A percentile compares a stretch with the other conserved stretches of the same genome.
Conservation (phyloP, 139 green algal species). For the Picochlorum sp. region DNA sequence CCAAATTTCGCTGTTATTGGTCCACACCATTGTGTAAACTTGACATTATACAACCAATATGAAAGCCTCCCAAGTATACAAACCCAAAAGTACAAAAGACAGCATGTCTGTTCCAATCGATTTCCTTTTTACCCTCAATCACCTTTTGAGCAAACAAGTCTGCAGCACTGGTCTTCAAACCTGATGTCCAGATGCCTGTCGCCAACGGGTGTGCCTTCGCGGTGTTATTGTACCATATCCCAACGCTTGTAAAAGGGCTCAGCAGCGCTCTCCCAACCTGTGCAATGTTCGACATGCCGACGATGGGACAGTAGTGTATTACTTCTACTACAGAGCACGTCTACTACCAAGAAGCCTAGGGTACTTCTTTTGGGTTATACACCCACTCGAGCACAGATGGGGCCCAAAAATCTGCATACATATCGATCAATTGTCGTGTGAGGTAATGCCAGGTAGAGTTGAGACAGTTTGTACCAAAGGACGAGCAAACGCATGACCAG, state of each 20-base stretch:
- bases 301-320: too few species aligned
- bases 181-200: conserved; percentile 70
- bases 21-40: conserved; percentile 64
- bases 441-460: too few species aligned
- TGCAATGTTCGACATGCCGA: conserved; percentile 17
- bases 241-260: conserved; percentile 35
- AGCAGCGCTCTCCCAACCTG: conserved; percentile 23
- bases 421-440: too few species aligned
- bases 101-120: conserved; percentile 68
- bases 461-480: too few species aligned
- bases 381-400: too few species aligned
- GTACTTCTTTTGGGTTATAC: too few species aligned
- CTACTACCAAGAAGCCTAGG: too few species aligned
- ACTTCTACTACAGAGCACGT: too few species aligned
- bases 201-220: conserved; percentile 48
- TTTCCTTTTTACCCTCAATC: conserved; percentile 57
- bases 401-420: too few species aligned
- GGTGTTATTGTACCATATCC: conserved; percentile 43
- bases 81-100: conserved; percentile 77
- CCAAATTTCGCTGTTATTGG: conserved; percentile 59
- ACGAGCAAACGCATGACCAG: too few species aligned
- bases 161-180: conserved; percentile 73
- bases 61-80: conserved; percentile 72
- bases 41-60: conserved; percentile 83
- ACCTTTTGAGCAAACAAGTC: conserved; percentile 91